Conservation (phyloP, 2,329 filamentous ascomycete genomes). For the Furcasterigmium furcatum region DNA sequence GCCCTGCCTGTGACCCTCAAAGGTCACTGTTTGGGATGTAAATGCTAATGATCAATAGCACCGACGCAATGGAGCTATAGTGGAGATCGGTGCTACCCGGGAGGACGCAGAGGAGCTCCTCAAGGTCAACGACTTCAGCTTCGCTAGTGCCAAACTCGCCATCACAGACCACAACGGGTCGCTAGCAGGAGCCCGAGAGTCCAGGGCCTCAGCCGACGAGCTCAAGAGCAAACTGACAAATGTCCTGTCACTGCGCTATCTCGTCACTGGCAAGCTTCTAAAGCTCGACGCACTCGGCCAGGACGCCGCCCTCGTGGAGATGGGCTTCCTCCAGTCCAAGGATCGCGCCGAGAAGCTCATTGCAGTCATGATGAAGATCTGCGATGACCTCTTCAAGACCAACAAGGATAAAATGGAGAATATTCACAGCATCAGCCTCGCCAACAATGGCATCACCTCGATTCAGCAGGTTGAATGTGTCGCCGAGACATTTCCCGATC, state of each 20-base stretch:
- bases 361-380: conserved; percentile 84
- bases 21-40: conserved; percentile 17
- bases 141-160: conserved; percentile 62
- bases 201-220: conserved; percentile 53
- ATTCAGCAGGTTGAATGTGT: conserved; percentile 71
- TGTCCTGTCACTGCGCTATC: conserved; percentile 74
- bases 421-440: conserved; percentile 78
- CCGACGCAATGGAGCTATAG: conserved; percentile 63
- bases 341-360: conserved; percentile 83
- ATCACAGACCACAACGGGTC: conserved; percentile 43
- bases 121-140: conserved; percentile 65
- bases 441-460: conserved; percentile 73
- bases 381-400: conserved; percentile 72
- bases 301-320: conserved; percentile 67
- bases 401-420: conserved; percentile 70
- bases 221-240: conserved; percentile 66
- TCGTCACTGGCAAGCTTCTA: conserved; percentile 68
- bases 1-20: conserved; percentile 27
- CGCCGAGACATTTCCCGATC: conserved; percentile 75
- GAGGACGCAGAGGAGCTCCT: conserved; percentile 62
- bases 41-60: conserved; percentile 71
- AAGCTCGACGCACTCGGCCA: conserved; percentile 75
- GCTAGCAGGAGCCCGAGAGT: conserved; percentile 39
- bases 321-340: conserved; percentile 72
- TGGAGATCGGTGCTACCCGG: conserved; percentile 64